These are phyloP conservation scores for Tephrocybe sp. DNA, from an alignment of 768 basidiomycete species.

Conservation along the genomic window DNA sequence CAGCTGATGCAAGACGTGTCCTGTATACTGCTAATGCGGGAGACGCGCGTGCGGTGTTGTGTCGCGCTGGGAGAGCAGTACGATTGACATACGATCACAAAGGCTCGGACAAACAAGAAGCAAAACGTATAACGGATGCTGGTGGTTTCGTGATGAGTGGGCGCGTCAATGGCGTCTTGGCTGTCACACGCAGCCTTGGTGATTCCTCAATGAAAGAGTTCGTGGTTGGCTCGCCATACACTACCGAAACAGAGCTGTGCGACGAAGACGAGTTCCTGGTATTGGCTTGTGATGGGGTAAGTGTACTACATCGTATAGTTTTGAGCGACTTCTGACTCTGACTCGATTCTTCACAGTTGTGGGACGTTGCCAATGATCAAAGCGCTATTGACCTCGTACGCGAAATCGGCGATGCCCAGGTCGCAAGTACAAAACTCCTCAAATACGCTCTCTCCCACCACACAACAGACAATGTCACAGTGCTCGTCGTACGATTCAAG, in stretches of 20 bases:
- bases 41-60: constrained; percentile 92
- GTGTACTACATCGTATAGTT: constrained; percentile 28
- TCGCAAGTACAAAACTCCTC: constrained; percentile 71
- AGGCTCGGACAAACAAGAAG: constrained; percentile 94
- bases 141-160: constrained; percentile 99
- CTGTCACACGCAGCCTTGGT: constrained; percentile 93
- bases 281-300: constrained; percentile 94
- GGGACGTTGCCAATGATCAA: constrained; percentile 95
- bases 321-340: constrained; percentile 6
- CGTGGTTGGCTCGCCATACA: constrained; percentile 96
- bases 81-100: constrained; percentile 98
- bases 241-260: constrained; percentile 92
- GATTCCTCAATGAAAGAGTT: constrained; percentile 99
- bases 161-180: constrained; percentile 94
- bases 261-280: constrained; percentile 93
- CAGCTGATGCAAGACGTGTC: constrained; percentile 60
- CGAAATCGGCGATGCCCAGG: constrained; percentile 71
- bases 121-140: constrained; percentile 95
- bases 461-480: constrained; percentile 94
- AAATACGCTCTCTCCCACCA: constrained; percentile 85
- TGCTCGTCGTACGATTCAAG: constrained; percentile 84
- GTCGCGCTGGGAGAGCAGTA: constrained; percentile 85
- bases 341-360: constrained; percentile 55
- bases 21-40: constrained; percentile 96
- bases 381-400: constrained; percentile 84